Evolutionary conservation across 345 rosid species (phyloP).

Genomic region (Raphanus raphanistrum): DNA sequence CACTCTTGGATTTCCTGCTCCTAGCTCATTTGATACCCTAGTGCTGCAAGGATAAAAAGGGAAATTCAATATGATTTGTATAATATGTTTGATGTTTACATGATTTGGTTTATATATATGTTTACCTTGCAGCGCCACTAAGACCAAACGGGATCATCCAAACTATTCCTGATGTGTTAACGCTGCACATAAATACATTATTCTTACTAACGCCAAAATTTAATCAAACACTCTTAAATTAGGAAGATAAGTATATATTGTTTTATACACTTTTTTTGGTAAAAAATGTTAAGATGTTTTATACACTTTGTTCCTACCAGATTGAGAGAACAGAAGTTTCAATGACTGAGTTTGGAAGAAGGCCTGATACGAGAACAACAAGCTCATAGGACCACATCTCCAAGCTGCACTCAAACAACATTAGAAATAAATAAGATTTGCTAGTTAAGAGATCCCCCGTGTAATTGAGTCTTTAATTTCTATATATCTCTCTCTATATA

Average conservation of each 20-base stretch:
- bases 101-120: not conserved
- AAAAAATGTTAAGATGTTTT: too few relatives aligned
- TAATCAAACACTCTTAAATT: not conserved
- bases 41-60: slow-evolving; percentile 5
- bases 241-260: not conserved
- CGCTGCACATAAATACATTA: slow-evolving; percentile 44
- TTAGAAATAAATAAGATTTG: too few relatives aligned
- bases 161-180: slow-evolving; percentile 55
- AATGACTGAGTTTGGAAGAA: slow-evolving; percentile 71
- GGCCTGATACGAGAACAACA: slow-evolving; percentile 82
- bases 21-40: slow-evolving; percentile 37
- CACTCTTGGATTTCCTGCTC: slow-evolving; percentile 28
- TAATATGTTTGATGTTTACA: not conserved
- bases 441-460: not conserved
- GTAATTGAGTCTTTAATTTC: not conserved
- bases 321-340: slow-evolving; percentile 81
- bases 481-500: too few relatives aligned
- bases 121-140: slow-evolving; percentile 77
- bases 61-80: not conserved
- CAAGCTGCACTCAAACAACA: slow-evolving; percentile 50
- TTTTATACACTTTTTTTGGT: too few relatives aligned
- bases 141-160: slow-evolving; percentile 91
- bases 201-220: not conserved
- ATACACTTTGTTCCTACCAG: slow-evolving; percentile 46
- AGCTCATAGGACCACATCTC: slow-evolving; percentile 90